A percentile compares a stretch with the other conserved stretches of the same genome.
phyloP scores from a whole-genome alignment of 2,329 filamentous ascomycete species.

The Phialophora chinensis region DNA sequence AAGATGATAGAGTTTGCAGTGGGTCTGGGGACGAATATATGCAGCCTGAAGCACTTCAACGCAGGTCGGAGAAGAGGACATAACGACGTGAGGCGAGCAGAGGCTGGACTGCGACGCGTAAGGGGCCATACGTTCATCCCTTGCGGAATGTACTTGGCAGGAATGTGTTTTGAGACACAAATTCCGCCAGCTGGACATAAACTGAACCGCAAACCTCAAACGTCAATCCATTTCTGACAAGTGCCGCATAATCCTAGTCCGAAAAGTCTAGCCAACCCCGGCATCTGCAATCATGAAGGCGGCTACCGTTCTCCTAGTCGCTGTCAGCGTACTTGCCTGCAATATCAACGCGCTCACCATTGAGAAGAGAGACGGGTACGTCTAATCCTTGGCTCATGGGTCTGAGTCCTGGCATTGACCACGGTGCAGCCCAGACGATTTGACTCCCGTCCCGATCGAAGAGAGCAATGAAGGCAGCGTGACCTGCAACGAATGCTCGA shows the following conservation, averaged over 20 bases:
- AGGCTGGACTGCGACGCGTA: conserved; percentile 22
- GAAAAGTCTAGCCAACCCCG: conserved; percentile 1
- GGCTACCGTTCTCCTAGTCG: conserved; percentile 16
- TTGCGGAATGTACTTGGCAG: conserved; percentile 35
- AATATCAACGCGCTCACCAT: conserved; percentile 11
- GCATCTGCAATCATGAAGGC: conserved; percentile 25
- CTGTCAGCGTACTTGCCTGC: conserved; percentile 19
- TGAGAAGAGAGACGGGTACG: conserved; percentile 20
- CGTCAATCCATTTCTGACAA: background rate
- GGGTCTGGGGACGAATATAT: conserved; percentile 8
- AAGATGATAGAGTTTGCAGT: background rate
- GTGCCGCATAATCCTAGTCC: background rate
- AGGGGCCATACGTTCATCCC: background rate
- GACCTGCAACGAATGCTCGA: conserved; percentile 26
- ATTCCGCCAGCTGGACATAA: conserved; percentile 11
- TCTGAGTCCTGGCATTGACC: background rate
- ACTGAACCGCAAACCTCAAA: background rate
- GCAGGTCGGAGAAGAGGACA: background rate
- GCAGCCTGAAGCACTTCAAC: conserved; percentile 1
- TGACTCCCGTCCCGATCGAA: conserved; percentile 9
- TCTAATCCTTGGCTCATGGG: background rate
- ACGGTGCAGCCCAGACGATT: background rate
- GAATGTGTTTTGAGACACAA: conserved; percentile 28
- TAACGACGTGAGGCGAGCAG: conserved; percentile 12
- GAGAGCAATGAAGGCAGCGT: conserved; percentile 13